These are phyloP conservation scores for Phytophthora brassicae DNA, from an alignment of 352 stramenopile genomes.

Conservation along the genomic window DNA sequence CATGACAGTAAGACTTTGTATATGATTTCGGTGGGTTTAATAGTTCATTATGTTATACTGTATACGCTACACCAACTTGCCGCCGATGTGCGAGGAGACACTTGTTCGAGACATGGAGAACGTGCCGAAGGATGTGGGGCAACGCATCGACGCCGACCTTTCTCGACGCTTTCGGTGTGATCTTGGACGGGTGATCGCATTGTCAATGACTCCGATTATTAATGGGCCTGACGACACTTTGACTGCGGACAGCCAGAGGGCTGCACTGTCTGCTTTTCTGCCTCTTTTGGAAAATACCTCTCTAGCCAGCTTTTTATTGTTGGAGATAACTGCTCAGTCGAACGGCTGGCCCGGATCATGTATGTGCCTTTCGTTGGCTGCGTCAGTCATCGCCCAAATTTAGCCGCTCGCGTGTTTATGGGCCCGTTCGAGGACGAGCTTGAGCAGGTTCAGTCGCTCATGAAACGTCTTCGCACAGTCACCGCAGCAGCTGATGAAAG, in stretches of 20 bases:
- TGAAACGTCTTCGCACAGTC: conserved; percentile 5
- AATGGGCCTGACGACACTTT: too few species aligned
- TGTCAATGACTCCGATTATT: conserved; percentile 2
- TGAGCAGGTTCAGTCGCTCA: conserved; percentile 8
- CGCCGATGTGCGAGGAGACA: neutral
- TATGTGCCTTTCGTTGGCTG: conserved; percentile 2
- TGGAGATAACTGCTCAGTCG: conserved; percentile 9
- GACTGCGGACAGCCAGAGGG: neutral
- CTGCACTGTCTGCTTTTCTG: neutral
- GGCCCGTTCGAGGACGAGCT: conserved; percentile 1
- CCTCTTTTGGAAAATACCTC: conserved; percentile 4
- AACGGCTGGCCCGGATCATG: conserved; percentile 4
- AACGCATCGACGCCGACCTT: neutral
- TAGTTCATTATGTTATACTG: neutral
- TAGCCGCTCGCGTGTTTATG: neutral
- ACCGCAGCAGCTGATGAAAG: conserved; percentile 4
- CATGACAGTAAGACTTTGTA: too few species aligned
- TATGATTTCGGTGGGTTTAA: too few species aligned
- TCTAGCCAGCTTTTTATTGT: conserved; percentile 8
- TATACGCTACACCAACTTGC: neutral
- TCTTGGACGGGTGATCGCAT: conserved; percentile 2
- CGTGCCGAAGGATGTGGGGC: too few species aligned
- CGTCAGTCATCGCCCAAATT: conserved; percentile 1
- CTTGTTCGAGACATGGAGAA: too few species aligned
- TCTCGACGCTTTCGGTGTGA: neutral